Conservation (phyloP, 2,329 filamentous ascomycete species). For the Trichoderma lentiforme region DNA sequence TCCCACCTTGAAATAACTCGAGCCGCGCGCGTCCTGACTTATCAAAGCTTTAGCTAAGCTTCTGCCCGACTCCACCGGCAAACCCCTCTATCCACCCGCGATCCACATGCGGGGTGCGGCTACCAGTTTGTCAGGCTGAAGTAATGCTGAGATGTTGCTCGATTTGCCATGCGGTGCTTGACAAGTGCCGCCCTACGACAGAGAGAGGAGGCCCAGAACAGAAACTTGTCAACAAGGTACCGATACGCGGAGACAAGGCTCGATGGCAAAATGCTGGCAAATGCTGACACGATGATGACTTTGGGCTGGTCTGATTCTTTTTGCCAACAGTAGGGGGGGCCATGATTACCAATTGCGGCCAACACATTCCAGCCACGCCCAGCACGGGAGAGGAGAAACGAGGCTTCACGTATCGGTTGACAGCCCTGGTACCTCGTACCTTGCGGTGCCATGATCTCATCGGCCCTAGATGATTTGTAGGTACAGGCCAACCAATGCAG, state of each 20-base stretch:
- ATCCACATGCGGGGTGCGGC: conserved; percentile 11
- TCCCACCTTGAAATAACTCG: background rate
- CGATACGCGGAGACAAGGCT: background rate
- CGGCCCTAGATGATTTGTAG: background rate
- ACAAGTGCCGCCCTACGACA: background rate
- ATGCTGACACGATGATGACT: conserved; percentile 16
- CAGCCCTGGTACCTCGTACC: background rate
- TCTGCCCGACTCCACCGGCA: background rate
- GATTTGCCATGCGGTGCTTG: background rate
- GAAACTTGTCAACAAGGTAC: background rate
- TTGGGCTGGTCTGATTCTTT: background rate
- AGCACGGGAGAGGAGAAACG: background rate
- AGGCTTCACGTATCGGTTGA: background rate
- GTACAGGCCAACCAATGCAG: background rate
- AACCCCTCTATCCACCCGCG: background rate
- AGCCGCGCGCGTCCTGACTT: conserved; percentile 19
- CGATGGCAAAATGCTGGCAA: background rate
- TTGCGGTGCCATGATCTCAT: conserved; percentile 3
- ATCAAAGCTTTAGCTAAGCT: conserved; percentile 31
- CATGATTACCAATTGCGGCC: conserved; percentile 8
- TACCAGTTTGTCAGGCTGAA: conserved; percentile 30
- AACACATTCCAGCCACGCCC: background rate
- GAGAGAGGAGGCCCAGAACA: background rate
- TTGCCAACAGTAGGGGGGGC: background rate
- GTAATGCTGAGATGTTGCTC: conserved; percentile 24